These are phyloP conservation scores for Chlorella vulgaris DNA, from an alignment of 139 green algal species.

Conservation along the genomic window DNA sequence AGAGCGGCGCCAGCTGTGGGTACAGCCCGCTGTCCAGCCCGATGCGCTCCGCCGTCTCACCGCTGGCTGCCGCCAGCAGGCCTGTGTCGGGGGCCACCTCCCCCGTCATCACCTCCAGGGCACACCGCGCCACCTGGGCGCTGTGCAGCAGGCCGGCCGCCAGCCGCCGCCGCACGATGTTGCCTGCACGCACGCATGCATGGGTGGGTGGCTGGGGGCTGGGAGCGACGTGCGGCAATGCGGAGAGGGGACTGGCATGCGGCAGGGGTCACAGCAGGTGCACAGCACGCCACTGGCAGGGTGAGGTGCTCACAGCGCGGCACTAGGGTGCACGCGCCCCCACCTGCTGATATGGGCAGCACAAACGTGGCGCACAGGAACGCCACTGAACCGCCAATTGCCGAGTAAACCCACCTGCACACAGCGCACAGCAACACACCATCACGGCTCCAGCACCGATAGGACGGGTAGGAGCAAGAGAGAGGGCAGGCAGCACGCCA, in stretches of 20 bases:
- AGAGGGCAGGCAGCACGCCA: background rate
- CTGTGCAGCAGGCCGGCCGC: background rate
- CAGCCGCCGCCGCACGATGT: constrained; percentile 20
- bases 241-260: too few species aligned
- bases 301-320: background rate
- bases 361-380: constrained; percentile 24
- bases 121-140: background rate
- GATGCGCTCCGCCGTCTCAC: constrained; percentile 24
- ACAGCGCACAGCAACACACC: background rate
- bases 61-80: constrained; percentile 10
- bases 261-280: background rate
- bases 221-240: too few species aligned
- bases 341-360: constrained; percentile 30
- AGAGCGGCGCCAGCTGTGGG: background rate
- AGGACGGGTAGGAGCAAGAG: background rate
- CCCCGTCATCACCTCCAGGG: background rate
- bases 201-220: too few species aligned
- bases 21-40: constrained; percentile 30
- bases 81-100: constrained; percentile 9
- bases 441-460: background rate
- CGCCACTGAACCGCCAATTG: constrained; percentile 1
- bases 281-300: background rate
- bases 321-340: background rate
- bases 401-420: constrained; percentile 7
- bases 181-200: too few species aligned